Base-by-base conservation (phyloP, 2,329 filamentous ascomycete genomes). In the Cercospora sp. region DNA sequence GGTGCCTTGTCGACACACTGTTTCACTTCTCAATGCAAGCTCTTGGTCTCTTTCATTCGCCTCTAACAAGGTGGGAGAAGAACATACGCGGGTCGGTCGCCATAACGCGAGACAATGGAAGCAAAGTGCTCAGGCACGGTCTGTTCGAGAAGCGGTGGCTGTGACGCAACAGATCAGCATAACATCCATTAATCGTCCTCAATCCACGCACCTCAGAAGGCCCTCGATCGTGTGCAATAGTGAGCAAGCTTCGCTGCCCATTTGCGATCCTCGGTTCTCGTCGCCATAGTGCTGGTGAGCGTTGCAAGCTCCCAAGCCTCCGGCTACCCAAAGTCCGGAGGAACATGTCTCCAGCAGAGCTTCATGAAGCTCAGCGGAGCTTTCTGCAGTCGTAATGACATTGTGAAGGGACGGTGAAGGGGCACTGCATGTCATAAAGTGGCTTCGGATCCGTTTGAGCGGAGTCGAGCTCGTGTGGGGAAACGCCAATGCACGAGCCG, bases 91-190 rank as follows among this genome's bases (percentile, higher is more conserved):
- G 83, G 84, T 6, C 84, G 84, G 78, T 93, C 89, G 28, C 91
- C 91, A 79, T 89, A 83, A 40, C 81, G 76, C 8, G 85, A 84
- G 43, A 92, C 90, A 43, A 92, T 83, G 1, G 83, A 82, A 7
- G 87, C 83, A 75, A 94, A 93, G 77, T 94, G 89, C 70, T 91
- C 81, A 0, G 90, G 89, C 64, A 94, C 88, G 0, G 91, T 94
- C 66, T 89, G 82, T 5, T 84, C 81, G 59, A 91, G 85, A 7
- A 94, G 81, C 0, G 89, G 84, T 3, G 90, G 90, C 89, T 92
- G 69, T 1, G 13, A 28, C 49, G 45, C n/a, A 13, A 18, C 18
- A 24, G 6, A 45, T 69, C 37, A 69, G 61, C 21, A 59, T 28
- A 13, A 57, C 24, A 9, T 28, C 30, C 6, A 32, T 59, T 5